Conservation (phyloP, 768 basidiomycete species). For the Lentinula detonsa region DNA sequence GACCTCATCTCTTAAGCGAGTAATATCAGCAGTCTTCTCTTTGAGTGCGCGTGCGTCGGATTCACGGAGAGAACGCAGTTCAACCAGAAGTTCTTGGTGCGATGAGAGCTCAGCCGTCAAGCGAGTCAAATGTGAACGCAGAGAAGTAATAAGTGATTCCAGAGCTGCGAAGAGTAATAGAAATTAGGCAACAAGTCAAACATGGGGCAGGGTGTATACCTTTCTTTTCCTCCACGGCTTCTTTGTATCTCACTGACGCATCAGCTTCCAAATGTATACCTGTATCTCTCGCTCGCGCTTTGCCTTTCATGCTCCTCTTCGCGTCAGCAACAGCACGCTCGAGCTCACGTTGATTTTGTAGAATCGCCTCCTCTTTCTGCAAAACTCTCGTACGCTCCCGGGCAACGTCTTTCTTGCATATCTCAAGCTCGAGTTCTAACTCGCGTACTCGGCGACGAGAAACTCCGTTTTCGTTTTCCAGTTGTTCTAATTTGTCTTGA, state of each 20-base stretch:
- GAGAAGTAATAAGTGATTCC: constrained; percentile 68
- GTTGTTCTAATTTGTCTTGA: constrained; percentile 61
- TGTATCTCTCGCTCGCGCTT: constrained; percentile 23
- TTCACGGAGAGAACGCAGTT: constrained; percentile 59
- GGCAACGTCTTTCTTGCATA: constrained; percentile 72
- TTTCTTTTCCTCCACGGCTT: constrained; percentile 86
- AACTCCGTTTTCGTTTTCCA: constrained; percentile 79
- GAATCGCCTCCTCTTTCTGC: constrained; percentile 45
- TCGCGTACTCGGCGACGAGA: constrained; percentile 82
- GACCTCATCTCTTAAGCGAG: constrained; percentile 65
- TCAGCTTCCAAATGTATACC: constrained; percentile 25
- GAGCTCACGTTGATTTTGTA: constrained; percentile 18
- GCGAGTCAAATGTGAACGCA: constrained; percentile 70
- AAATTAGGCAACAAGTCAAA: neutral
- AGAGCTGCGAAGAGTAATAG: constrained; percentile 43
- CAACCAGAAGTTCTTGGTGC: constrained; percentile 65
- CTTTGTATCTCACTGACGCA: constrained; percentile 52
- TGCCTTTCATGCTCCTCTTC: constrained; percentile 26
- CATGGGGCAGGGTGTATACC: constrained; percentile 33
- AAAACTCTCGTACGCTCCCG: constrained; percentile 61
- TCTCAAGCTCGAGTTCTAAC: constrained; percentile 81
- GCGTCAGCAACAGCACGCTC: constrained; percentile 15
- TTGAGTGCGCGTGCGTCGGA: constrained; percentile 32
- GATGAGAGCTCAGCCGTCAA: constrained; percentile 75
- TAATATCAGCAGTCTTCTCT: constrained; percentile 63